Evolutionary conservation across 495 filamentous ascomycete genomes (phyloP), one percentile per base, ranked within the genome.

Genomic region (Hypoxylon rickii): DNA sequence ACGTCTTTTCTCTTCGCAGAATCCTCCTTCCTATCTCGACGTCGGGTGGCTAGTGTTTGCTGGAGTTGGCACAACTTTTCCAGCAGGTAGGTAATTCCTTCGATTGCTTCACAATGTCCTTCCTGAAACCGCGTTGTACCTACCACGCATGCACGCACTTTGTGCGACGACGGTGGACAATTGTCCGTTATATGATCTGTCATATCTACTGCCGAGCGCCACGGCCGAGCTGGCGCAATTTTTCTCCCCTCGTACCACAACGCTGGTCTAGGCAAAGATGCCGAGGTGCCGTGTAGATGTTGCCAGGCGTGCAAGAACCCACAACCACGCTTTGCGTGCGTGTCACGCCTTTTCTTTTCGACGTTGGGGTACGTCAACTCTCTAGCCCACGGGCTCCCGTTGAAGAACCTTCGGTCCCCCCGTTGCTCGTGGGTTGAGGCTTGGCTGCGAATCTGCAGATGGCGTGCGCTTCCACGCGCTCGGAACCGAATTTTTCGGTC

Each of bases 141-240:
- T 24, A 26, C 13, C 12, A 34, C 15, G 15, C 26, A 55, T 61
- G 58, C 51, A 51, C 44, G 51, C 51, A 51, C 51, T 51, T 61
- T 55, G 58, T 61, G 36, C 42, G n/a, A 55, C 41, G 20, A 15
- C 21, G 49, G 21, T 34, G 32, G 31, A 26, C 31, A 39, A 45
- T 36, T 29, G 50, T 50, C n/a, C 49, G 45, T 49, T 39, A 42
- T 18, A 40, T 44, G 20, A 12, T 17, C 40, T 24, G 11, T n/a
- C 26, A 10, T 12, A 13, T 16, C 55, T 36, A 39, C 43, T 54
- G 45, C 44, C 57, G 57, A 46, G 33, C 45, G 44, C 40, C 57
- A 52, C 45, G 24, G 10, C 24, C 24, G 24, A 29, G 24, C 24
- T 29, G 24, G 24, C 24, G 24, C 10, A 29, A 34, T 13, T 13